These are phyloP conservation scores for Diutina catenulata DNA, from an alignment of 1,139 yeast species.

Conservation along the genomic window DNA sequence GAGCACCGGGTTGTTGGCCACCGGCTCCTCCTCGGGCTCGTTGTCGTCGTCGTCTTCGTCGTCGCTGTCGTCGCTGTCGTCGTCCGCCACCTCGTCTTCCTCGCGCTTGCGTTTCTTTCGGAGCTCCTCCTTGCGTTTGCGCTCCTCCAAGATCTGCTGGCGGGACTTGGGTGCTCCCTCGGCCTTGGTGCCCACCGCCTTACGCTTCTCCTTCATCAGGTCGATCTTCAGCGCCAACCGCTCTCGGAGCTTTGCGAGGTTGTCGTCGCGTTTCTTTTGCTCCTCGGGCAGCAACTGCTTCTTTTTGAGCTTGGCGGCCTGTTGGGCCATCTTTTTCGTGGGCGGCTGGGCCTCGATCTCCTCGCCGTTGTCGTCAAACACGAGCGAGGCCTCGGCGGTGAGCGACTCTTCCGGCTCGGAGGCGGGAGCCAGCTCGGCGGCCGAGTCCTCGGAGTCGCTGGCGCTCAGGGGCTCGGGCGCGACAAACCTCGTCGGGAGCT, in stretches of 20 bases:
- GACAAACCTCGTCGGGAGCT: slow-evolving; percentile 40
- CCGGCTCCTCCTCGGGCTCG: slow-evolving; percentile 19
- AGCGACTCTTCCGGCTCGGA: slow-evolving; percentile 7
- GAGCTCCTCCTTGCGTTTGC: slow-evolving; percentile 33
- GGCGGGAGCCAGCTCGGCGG: neutral
- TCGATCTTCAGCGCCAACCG: slow-evolving; percentile 66
- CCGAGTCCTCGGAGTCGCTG: neutral
- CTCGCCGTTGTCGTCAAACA: slow-evolving; percentile 74
- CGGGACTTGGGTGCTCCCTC: slow-evolving; percentile 76
- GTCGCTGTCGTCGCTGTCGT: slow-evolving; percentile 25
- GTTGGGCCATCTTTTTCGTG: slow-evolving; percentile 7
- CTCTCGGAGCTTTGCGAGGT: slow-evolving; percentile 53
- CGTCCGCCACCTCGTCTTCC: slow-evolving; percentile 23
- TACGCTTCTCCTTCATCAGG: slow-evolving; percentile 64
- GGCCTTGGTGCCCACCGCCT: slow-evolving; percentile 78
- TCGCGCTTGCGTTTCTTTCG: slow-evolving; percentile 15
- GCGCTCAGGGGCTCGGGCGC: too few species aligned
- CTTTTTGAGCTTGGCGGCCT: slow-evolving; percentile 12
- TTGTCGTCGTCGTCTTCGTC: slow-evolving; percentile 24
- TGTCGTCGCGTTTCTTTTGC: slow-evolving; percentile 37
- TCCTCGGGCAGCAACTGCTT: slow-evolving; percentile 32
- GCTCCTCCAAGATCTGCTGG: slow-evolving; percentile 59
- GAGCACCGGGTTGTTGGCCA: slow-evolving; percentile 35
- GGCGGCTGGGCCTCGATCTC: slow-evolving; percentile 22
- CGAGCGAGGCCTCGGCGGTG: slow-evolving; percentile 29